Percentiles rank a stretch among this genome's conserved stretches.
These are phyloP conservation scores for Venturia pyrina DNA, from an alignment of 2,329 filamentous ascomycete species.

Conservation along the genomic window DNA sequence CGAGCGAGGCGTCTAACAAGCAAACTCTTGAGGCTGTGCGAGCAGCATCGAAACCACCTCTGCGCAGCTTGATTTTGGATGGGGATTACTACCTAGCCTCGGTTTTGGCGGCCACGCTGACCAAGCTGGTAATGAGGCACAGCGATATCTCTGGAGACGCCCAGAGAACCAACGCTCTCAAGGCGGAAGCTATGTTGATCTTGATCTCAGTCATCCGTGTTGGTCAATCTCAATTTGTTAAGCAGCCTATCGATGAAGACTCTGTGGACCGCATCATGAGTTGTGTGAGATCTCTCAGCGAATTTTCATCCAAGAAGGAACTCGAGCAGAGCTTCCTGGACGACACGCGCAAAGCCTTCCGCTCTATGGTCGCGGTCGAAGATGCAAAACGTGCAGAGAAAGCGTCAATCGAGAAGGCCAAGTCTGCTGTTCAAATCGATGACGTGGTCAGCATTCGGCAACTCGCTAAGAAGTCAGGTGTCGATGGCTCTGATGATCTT, in stretches of 20 bases:
- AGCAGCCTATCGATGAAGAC: constrained; percentile 93
- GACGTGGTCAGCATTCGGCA: constrained; percentile 91
- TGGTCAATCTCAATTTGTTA: constrained; percentile 97
- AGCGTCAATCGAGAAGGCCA: constrained; percentile 84
- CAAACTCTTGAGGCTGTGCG: constrained; percentile 94
- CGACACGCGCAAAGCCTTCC: constrained; percentile 91
- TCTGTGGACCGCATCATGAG: constrained; percentile 98
- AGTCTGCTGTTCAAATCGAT: constrained; percentile 89
- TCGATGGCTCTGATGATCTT: constrained; percentile 74
- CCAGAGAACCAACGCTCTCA: constrained; percentile 62
- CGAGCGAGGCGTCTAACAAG: constrained; percentile 79
- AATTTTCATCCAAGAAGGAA: constrained; percentile 82
- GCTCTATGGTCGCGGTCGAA: constrained; percentile 92
- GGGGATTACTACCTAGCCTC: constrained; percentile 74
- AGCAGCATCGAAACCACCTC: constrained; percentile 88
- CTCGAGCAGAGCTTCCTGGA: constrained; percentile 88
- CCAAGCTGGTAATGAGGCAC: constrained; percentile 96
- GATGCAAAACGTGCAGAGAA: constrained; percentile 97
- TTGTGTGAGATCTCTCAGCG: constrained; percentile 82
- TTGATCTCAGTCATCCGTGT: constrained; percentile 99
- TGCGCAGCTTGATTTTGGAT: constrained; percentile 89
- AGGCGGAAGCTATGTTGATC: constrained; percentile 93
- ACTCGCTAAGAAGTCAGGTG: constrained; percentile 78
- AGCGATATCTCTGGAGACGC: constrained; percentile 81
- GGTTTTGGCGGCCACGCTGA: constrained; percentile 89